Conservation (phyloP, 1,284 basidiomycete genomes). For the Mycosarcoma maydis region DNA sequence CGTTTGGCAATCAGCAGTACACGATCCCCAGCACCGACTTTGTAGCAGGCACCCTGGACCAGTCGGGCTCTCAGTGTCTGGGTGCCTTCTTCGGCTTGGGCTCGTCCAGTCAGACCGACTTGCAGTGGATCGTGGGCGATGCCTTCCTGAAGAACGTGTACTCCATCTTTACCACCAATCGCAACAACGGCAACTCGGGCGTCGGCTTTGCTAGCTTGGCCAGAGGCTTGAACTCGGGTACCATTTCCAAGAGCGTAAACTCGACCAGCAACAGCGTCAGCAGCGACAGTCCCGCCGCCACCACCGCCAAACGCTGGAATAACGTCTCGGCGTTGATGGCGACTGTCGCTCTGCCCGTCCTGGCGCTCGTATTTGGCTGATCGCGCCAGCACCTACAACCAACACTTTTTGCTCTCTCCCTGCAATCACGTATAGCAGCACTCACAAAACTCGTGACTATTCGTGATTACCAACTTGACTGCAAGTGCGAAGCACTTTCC, state of each 20-base stretch:
- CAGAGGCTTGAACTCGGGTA: constrained; percentile 42
- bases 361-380: constrained; percentile 2
- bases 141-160: constrained; percentile 63
- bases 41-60: constrained; percentile 27
- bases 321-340: background rate
- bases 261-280: background rate
- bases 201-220: constrained; percentile 60
- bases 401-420: too few relatives aligned
- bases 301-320: background rate
- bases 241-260: constrained; percentile 35
- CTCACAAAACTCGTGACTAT: background rate
- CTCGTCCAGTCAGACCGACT: constrained; percentile 11
- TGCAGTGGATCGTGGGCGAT: constrained; percentile 62
- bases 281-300: constrained; percentile 16
- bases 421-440: background rate
- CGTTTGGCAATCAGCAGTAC: constrained; percentile 55
- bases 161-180: constrained; percentile 43
- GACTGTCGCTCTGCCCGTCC: background rate
- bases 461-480: too few relatives aligned
- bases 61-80: constrained; percentile 38
- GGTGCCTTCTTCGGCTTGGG: constrained; percentile 60
- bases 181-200: constrained; percentile 8
- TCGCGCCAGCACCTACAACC: too few relatives aligned
- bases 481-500: too few relatives aligned
- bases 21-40: constrained; percentile 47